Base-by-base conservation (phyloP, 768 basidiomycete genomes). In the Mycena rebaudengoi region DNA sequence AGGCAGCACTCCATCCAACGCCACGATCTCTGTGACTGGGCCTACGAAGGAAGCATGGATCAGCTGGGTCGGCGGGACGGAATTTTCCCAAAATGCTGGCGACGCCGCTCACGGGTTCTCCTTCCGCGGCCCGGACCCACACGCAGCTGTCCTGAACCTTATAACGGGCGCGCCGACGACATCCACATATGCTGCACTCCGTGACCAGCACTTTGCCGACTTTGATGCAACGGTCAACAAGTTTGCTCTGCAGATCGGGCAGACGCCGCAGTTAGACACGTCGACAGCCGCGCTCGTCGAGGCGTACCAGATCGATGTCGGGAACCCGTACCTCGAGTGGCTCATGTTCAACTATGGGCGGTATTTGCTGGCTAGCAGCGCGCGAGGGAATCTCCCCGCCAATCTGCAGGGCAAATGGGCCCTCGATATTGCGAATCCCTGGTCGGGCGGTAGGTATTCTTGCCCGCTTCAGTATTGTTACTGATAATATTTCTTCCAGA, bases 391-490 rank as follows among this genome's bases (percentile, higher is more conserved):
- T 2, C 78, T 93, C 21, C 91, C 91, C 0, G 85, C 90, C 8
- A 92, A 92, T 73, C 67, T 93, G 62, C 91, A 92, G 67, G 91
- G 91, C 0, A 88, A 87, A 67, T 92, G 91, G 91, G 88, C 83
- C 10, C 75, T 85, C 53, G 87, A 83, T 11, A 71, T 72, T 32
- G 65, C 71, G 1, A 89, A 83, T 67, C 76, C 90, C 16, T 92
- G 91, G 90, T 75, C 82, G 66, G 86, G 85, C 49, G 89, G 88
- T 88, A 67, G 58, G 83, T 75, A 23, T 29, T 28, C 29, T 49
- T 13, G 11, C 21, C 11, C 16, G 7, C 33, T 32, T 48, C 37
- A 39, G 21, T 50, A 33, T 62, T 60, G 30, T 62, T 37, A 21
- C 26, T 51, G 32, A n/a, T 39, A 41, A 3, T 14, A 23, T 25